Base-by-base conservation (phyloP, 352 stramenopile genomes). In the Pythium dissotocum region DNA sequence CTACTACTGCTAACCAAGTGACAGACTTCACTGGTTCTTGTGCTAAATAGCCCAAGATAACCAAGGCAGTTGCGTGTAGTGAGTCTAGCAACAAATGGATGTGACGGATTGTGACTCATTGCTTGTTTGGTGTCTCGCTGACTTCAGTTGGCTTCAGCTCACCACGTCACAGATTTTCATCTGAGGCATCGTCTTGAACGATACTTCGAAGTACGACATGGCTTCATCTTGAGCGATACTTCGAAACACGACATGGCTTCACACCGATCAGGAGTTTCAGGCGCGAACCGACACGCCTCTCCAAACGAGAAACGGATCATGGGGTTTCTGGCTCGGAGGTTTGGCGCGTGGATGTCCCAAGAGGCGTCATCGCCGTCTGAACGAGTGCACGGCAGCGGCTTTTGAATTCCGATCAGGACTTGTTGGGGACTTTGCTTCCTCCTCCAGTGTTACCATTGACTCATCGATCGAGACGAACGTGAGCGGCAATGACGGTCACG, bases 1-100 rank as follows among this genome's bases (percentile, higher is more conserved):
- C 67, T 84, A 75, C 65, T 84, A 78, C 66, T 84, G 77, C 65
- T 83, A 63, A 67, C 21, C 21, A 24, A 24, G 21, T 24, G 21
- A 24, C 21, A 24, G 21, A 24, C 21, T 24, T 24, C 21, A 24
- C 21, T 24, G 21, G 21, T 24, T 24, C 21, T 24, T 24, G 21
- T 24, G 21, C 21, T 24, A 24, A 24, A 24, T 24, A 24, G 21
- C 21, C 21, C 21, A 24, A 24, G 21, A 24, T 24, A 24, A 24
- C 21, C 21, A 0, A 24, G 21, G 21, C 21, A 24, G 13, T 46
- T 46, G 38, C 38, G 18, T 46, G 13, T 18, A 46, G 38, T 46
- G 42, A 51, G 42, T 51, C 16, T 24, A 51, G 18, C 13, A 51
- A 26, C 6, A 26, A 21, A 51, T 51, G 42, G 24, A 51, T 51